A percentile compares a stretch with the other conserved stretches of the same genome.
Conservation (phyloP, 495 filamentous ascomycete genomes). For the Corynascus novoguineensis region DNA sequence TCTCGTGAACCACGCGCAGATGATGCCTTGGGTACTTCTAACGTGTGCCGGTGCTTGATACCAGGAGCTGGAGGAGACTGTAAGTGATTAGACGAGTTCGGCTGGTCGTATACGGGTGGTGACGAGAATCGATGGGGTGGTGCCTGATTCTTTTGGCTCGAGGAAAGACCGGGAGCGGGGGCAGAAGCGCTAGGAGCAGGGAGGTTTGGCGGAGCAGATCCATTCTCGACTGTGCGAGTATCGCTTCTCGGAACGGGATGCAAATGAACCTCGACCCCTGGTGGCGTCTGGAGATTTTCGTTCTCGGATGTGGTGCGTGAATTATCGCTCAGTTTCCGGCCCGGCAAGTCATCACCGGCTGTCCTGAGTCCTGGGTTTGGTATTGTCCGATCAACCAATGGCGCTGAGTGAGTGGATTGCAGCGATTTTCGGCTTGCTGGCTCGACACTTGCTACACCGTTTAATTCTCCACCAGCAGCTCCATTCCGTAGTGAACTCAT, state of each 20-base stretch:
- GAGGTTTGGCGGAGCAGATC: constrained; percentile 12
- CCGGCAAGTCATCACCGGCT: constrained; percentile 7
- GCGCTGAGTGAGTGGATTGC: constrained; percentile 17
- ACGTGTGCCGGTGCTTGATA: constrained; percentile 77
- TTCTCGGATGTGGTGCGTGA: constrained; percentile 18
- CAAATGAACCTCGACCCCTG: constrained; percentile 28
- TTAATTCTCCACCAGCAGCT: constrained; percentile 15
- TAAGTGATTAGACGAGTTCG: constrained; percentile 40
- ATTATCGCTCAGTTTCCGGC: constrained; percentile 12
- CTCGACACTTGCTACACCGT: constrained; percentile 8
- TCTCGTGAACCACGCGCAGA: constrained; percentile 48
- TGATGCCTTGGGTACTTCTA: constrained; percentile 70
- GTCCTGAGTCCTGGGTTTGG: neutral
- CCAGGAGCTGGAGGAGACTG: constrained; percentile 43
- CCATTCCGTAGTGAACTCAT: constrained; percentile 29
- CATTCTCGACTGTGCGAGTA: constrained; percentile 27
- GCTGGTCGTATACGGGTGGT: constrained; percentile 52
- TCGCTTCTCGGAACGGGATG: constrained; percentile 32
- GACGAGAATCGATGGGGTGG: constrained; percentile 67
- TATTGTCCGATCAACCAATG: constrained; percentile 23
- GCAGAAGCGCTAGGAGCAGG: constrained; percentile 23
- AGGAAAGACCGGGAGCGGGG: constrained; percentile 39
- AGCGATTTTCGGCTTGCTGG: constrained; percentile 17
- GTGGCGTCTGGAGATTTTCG: neutral
- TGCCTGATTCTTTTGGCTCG: constrained; percentile 36